Conservation (phyloP, 331 rosid species). For the Stylosanthes scabra region DNA sequence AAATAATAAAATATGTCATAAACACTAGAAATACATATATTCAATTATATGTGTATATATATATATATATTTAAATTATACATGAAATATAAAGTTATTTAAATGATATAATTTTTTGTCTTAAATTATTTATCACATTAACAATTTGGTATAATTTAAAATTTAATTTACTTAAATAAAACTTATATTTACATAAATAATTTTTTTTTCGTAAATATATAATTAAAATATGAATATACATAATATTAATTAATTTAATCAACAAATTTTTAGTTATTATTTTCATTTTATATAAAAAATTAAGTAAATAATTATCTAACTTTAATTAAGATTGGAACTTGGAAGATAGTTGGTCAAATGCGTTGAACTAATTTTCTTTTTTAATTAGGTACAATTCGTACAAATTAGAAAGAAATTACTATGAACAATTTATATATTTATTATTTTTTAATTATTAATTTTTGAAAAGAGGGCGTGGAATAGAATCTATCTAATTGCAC, state of each 20-base stretch:
- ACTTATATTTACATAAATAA: too few relatives aligned
- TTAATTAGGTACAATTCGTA: conserved; percentile 46
- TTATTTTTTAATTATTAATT: background rate
- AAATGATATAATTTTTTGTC: too few relatives aligned
- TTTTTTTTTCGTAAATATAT: too few relatives aligned
- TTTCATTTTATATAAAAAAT: background rate
- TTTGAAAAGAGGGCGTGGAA: conserved; percentile 13
- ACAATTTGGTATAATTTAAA: too few relatives aligned
- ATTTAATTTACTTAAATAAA: too few relatives aligned
- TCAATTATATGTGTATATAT: too few relatives aligned
- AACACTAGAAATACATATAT: too few relatives aligned
- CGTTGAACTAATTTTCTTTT: conserved; percentile 11
- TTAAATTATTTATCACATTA: too few relatives aligned
- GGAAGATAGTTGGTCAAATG: background rate
- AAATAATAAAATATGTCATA: too few relatives aligned
- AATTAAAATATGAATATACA: too few relatives aligned
- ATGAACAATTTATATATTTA: background rate
- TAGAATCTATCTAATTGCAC: conserved; percentile 37
- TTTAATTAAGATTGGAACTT: background rate
- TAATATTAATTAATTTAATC: too few relatives aligned
- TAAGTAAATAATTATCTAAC: background rate
- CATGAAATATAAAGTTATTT: background rate
- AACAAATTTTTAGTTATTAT: too few relatives aligned
- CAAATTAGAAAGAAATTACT: conserved; percentile 4
- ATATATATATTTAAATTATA: background rate